phyloP scores from a whole-genome alignment of 495 filamentous ascomycete species.

The Friedmanniomyces endolithicus region DNA sequence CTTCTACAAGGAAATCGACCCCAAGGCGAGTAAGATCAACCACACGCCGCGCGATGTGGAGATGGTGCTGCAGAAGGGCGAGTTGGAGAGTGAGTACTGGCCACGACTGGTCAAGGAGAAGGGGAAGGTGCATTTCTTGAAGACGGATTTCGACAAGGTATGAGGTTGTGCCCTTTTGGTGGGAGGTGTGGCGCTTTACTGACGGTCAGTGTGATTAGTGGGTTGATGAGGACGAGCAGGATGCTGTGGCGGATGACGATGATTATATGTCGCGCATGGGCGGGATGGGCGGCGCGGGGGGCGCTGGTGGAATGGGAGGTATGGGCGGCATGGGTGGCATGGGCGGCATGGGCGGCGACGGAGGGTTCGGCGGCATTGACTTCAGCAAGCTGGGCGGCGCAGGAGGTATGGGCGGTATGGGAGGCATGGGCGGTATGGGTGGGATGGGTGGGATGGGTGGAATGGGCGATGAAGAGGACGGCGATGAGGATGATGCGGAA shows the following conservation, averaged over 20 bases:
- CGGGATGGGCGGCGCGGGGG: constrained; percentile 48
- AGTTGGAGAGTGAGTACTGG: constrained; percentile 82
- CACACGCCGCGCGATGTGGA: constrained; percentile 76
- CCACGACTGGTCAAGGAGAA: constrained; percentile 79
- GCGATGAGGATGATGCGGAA: constrained; percentile 42
- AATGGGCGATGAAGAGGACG: constrained; percentile 35
- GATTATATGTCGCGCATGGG: constrained; percentile 52
- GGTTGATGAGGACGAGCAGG: constrained; percentile 99
- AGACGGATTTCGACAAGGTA: constrained; percentile 98
- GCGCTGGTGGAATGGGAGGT: constrained; percentile 25
- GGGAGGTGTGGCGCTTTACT: neutral
- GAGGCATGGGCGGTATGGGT: constrained; percentile 34
- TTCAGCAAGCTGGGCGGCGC: constrained; percentile 77
- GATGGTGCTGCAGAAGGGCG: constrained; percentile 92
- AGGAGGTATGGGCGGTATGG: constrained; percentile 40
- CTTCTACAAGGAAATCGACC: constrained; percentile 85
- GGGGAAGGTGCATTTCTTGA: constrained; percentile 88
- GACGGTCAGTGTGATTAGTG: constrained; percentile 47
- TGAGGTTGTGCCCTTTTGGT: constrained; percentile 10
- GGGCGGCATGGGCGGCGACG: constrained; percentile 35
- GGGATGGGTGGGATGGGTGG: constrained; percentile 51
- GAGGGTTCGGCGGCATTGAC: constrained; percentile 61
- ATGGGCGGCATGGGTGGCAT: constrained; percentile 31
- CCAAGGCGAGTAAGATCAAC: constrained; percentile 63
- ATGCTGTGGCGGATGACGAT: constrained; percentile 73